phyloP scores from a whole-genome alignment of 768 basidiomycete genomes.

The Psilocybe tampanensis region DNA sequence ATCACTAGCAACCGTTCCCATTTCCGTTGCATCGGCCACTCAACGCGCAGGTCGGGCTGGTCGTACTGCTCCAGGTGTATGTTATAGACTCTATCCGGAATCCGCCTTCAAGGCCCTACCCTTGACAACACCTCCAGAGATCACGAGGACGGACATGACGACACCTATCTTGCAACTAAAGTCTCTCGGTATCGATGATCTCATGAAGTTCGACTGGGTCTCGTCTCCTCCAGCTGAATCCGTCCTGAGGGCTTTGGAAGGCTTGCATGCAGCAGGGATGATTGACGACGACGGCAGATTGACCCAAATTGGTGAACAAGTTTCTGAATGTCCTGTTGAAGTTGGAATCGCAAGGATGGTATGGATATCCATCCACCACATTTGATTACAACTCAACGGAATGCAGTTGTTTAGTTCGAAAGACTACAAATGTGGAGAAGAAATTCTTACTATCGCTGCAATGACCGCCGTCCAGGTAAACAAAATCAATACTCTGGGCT shows the following conservation, averaged over 20 bases:
- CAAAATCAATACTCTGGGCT: neutral
- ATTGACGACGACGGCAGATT: constrained; percentile 80
- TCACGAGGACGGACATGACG: constrained; percentile 88
- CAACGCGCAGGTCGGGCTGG: constrained; percentile 96
- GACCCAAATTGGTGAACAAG: constrained; percentile 77
- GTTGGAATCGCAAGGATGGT: constrained; percentile 95
- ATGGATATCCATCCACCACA: constrained; percentile 23
- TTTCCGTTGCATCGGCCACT: constrained; percentile 86
- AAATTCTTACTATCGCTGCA: constrained; percentile 93
- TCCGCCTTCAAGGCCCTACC: constrained; percentile 62
- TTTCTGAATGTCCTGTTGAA: constrained; percentile 94
- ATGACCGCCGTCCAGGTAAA: constrained; percentile 91
- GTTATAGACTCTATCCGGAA: constrained; percentile 87
- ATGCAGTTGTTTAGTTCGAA: constrained; percentile 82
- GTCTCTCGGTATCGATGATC: constrained; percentile 90
- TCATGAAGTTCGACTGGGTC: constrained; percentile 97
- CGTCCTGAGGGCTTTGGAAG: constrained; percentile 84
- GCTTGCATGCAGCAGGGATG: constrained; percentile 79
- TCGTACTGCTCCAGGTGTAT: constrained; percentile 88
- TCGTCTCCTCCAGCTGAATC: constrained; percentile 85
- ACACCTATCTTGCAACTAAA: constrained; percentile 93
- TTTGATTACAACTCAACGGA: too few species aligned
- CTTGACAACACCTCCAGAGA: constrained; percentile 81
- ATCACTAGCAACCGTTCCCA: constrained; percentile 80
- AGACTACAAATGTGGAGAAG: constrained; percentile 89